These are phyloP conservation scores for Aspergillus japonicus DNA, from an alignment of 2,329 filamentous ascomycete genomes.

Conservation along the genomic window DNA sequence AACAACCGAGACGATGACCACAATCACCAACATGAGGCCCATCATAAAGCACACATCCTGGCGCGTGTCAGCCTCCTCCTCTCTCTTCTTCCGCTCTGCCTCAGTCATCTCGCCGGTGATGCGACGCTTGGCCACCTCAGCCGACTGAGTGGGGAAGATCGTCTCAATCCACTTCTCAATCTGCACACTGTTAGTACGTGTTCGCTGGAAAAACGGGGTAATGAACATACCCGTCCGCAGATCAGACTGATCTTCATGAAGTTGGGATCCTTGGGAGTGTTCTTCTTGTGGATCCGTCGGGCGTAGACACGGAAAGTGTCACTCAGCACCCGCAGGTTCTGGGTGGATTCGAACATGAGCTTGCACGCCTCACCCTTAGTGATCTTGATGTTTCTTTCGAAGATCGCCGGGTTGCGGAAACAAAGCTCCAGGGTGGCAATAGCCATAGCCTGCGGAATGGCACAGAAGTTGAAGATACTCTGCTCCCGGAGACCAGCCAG, in stretches of 20 bases:
- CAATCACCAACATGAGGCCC: conserved; percentile 67
- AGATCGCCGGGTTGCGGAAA: conserved; percentile 87
- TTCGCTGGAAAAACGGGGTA: neutral
- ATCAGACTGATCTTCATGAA: conserved; percentile 88
- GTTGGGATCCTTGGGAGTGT: conserved; percentile 88
- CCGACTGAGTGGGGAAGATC: conserved; percentile 81
- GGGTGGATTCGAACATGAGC: conserved; percentile 88
- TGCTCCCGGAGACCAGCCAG: conserved; percentile 93
- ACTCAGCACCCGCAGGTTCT: conserved; percentile 79
- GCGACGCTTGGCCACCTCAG: conserved; percentile 53
- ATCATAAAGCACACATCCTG: conserved; percentile 64
- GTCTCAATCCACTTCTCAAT: conserved; percentile 95
- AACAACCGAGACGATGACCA: conserved; percentile 66
- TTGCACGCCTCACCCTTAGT: conserved; percentile 90
- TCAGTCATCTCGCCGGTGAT: conserved; percentile 58
- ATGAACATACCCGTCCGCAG: conserved; percentile 70
- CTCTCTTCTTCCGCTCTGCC: conserved; percentile 52
- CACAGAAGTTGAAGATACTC: conserved; percentile 98
- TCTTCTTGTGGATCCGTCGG: conserved; percentile 85
- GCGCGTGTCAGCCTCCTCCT: conserved; percentile 51
- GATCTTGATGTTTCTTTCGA: conserved; percentile 89
- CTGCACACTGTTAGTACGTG: conserved; percentile 44
- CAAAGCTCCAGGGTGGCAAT: conserved; percentile 90
- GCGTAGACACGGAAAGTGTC: conserved; percentile 77
- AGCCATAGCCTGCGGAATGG: conserved; percentile 95